A percentile compares a stretch with the other conserved stretches of the same genome.
These are phyloP conservation scores for Thermothielavioides terrestris DNA, from an alignment of 495 filamentous ascomycete species.

Conservation along the genomic window DNA sequence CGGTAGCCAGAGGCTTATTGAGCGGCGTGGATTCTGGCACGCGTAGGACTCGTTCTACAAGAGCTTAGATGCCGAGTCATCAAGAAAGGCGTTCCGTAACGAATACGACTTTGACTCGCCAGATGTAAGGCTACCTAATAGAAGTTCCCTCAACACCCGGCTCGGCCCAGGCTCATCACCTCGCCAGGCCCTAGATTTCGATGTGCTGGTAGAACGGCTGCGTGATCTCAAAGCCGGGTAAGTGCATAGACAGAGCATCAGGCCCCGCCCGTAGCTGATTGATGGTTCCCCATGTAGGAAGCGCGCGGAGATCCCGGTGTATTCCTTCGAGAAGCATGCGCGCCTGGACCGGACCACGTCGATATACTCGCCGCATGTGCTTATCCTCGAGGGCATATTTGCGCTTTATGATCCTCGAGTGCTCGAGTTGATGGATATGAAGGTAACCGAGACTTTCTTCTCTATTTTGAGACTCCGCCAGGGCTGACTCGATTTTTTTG, in stretches of 20 bases:
- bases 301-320: slow-evolving; percentile 85
- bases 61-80: slow-evolving; percentile 63
- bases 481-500: slow-evolving; percentile 12
- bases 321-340: slow-evolving; percentile 90
- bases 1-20: neutral
- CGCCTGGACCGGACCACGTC: slow-evolving; percentile 68
- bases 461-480: no score
- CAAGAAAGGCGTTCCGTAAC: slow-evolving; percentile 68
- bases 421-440: slow-evolving; percentile 82
- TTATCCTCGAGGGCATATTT: slow-evolving; percentile 93
- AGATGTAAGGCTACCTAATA: slow-evolving; percentile 34
- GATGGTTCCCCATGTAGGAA: slow-evolving; percentile 48
- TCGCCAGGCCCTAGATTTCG: slow-evolving; percentile 77
- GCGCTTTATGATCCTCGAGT: slow-evolving; percentile 84
- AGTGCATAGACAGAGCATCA: slow-evolving; percentile 14
- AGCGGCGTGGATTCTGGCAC: neutral
- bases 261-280: slow-evolving; percentile 1
- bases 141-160: neutral
- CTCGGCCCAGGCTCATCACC: slow-evolving; percentile 12
- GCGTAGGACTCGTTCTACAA: slow-evolving; percentile 94
- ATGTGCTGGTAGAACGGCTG: slow-evolving; percentile 71
- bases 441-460: slow-evolving; percentile 46
- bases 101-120: slow-evolving; percentile 96
- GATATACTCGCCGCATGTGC: slow-evolving; percentile 91
- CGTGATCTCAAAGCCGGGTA: slow-evolving; percentile 87